Percentiles rank a stretch among this genome's conserved stretches.
These are phyloP conservation scores for Candida sojae DNA, from an alignment of 1,139 yeast genomes.

Conservation along the genomic window DNA sequence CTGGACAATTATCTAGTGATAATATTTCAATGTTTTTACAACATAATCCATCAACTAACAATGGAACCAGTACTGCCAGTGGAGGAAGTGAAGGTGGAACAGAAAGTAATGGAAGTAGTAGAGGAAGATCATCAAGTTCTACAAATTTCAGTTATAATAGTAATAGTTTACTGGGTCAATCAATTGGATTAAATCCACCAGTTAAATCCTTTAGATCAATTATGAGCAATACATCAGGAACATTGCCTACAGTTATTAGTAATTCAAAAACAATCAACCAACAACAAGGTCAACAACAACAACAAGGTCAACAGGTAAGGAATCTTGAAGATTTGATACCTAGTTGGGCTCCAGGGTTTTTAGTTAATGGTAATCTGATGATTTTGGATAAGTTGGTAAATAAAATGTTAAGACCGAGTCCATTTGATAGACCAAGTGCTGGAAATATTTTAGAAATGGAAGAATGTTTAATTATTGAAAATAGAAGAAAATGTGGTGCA, in stretches of 20 bases:
- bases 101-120: neutral
- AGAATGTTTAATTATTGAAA: slow-evolving; percentile 79
- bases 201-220: slow-evolving; percentile 1
- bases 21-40: slow-evolving; percentile 48
- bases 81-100: slow-evolving; percentile 1
- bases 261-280: neutral
- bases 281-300: slow-evolving; percentile 1
- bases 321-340: slow-evolving; percentile 48
- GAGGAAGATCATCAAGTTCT: slow-evolving; percentile 4
- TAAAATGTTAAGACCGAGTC: slow-evolving; percentile 89
- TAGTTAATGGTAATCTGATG: slow-evolving; percentile 66
- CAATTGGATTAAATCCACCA: slow-evolving; percentile 11
- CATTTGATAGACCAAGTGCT: slow-evolving; percentile 81
- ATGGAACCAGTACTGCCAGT: slow-evolving; percentile 5
- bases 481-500: slow-evolving; percentile 89
- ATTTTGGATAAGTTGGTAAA: slow-evolving; percentile 79
- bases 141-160: slow-evolving; percentile 6
- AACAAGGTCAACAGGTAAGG: slow-evolving; percentile 2
- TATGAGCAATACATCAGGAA: neutral
- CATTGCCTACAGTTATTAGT: neutral
- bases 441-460: slow-evolving; percentile 62
- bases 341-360: slow-evolving; percentile 82
- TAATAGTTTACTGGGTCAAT: slow-evolving; percentile 4
- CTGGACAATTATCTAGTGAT: slow-evolving; percentile 76
- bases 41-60: slow-evolving; percentile 23